Base-by-base conservation (phyloP, 257 asterid species). In the Parsonsia alboflavescens region DNA sequence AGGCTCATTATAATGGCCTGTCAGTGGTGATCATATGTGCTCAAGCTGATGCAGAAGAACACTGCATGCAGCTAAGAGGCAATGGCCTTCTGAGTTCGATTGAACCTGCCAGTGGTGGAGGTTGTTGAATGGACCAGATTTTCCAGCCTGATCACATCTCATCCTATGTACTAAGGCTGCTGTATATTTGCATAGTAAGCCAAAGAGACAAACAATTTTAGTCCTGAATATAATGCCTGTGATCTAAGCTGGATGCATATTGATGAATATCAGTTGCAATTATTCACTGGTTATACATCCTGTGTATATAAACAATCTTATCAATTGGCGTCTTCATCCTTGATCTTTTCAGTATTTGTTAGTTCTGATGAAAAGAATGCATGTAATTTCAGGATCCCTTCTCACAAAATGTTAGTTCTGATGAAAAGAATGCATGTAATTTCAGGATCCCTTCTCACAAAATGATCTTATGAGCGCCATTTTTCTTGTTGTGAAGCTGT, bases 41-140 rank as follows among this genome's bases (percentile, higher is more conserved):
- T 72, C 98, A 94, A 86, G 90, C 85, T 45, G 96, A 92, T 75
- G 97, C 97, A 0, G 98, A 94, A 83, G 97, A 94, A 39, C 97
- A 94, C 65, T 94, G 97, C 81, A 89, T 73, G 74, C 97, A 92
- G 88, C 90, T 94, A 46, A 80, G 97, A 82, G 96, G 96, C 85
- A 94, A 90, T 52, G 97, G 97, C 28, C 94, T 94, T 75, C 58
- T 92, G 81, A 94, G 98, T 88, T 89, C 97, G 2, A 89, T 92
- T 36, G 97, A 94, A 86, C 98, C 97, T 15, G 95, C 91, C 49
- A 78, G 81, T 75, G 98, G 96, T 75, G 98, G 96, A 62, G 94
- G 91, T 85, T 91, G 97, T 75, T 91, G 75, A 84, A 71, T 28
- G 13, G 50, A 26, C 4, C 49, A n/a, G 75, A 73, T 36, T 59